Evolutionary conservation across 139 green algal genomes (phyloP), one percentile per base, ranked within the genome.

Genomic region (Penium margaritaceum): DNA sequence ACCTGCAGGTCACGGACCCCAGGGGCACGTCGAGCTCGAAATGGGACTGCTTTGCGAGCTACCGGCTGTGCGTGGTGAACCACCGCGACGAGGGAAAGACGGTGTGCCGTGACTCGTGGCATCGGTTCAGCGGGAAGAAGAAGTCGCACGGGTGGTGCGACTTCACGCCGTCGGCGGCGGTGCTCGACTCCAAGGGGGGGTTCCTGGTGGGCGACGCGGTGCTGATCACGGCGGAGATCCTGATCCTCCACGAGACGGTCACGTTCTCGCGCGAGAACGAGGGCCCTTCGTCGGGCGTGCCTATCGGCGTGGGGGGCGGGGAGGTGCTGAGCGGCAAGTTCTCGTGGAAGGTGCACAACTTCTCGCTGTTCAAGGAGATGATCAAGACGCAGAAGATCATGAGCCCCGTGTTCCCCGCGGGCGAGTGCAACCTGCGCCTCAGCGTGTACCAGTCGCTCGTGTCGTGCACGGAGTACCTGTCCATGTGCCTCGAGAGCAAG

Each of bases 311-410:
- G 24, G 51, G 24, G 17, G n/a, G 27, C 30, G 37, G 39, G 5
- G 83, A 90, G 55, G 81, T 86, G 21, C 53, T 86, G 24, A 85
- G 77, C 44, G 85, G 85, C 19, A 89, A 87, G 66, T 89, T 87
- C 47, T 80, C 72, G 41, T 90, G 87, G 87, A 74, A 75, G 44
- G 82, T 91, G 27, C 78, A 84, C 75, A 91, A 91, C 67, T 85
- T 91, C 37, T 74, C 74, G 33, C 69, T 85, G 46, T 91, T 91
- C 66, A 81, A 79, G 77, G 87, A 87, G 34, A 89, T 90, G 84
- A 88, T 89, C 53, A 84, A 81, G 61, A 88, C 81, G 53, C 87
- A 91, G 84, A 91, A 91, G 77, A 87, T 91, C 79, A 91, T 90
- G 84, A 85, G 72, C 5, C 87, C 87, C 30, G 78, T 83, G 7